Percentiles rank a stretch among this genome's conserved stretches.
Evolutionary conservation across 495 filamentous ascomycete species (phyloP).

Genomic region (Delitschia confertaspora): DNA sequence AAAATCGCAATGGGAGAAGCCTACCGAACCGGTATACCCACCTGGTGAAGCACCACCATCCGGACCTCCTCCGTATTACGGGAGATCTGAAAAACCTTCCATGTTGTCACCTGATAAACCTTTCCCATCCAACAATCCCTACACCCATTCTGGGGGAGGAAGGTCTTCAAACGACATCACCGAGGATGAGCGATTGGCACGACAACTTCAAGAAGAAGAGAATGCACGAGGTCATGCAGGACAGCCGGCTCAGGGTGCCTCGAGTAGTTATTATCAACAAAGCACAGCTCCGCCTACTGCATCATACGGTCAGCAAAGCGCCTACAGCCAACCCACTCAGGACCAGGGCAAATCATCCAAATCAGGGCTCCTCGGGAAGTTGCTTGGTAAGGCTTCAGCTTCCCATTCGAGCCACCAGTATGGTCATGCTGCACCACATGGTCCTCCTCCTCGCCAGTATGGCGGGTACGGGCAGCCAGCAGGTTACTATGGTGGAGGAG

Average conservation of each 20-base stretch:
- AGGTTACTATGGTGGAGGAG: constrained; percentile 8
- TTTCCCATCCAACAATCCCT: constrained; percentile 63
- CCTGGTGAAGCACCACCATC: constrained; percentile 34
- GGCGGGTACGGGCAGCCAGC: background rate
- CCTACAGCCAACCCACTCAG: constrained; percentile 25
- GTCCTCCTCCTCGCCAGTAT: constrained; percentile 10
- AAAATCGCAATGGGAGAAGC: constrained; percentile 78
- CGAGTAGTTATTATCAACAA: constrained; percentile 41
- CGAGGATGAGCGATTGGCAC: constrained; percentile 65
- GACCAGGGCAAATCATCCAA: constrained; percentile 34
- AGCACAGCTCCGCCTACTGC: background rate
- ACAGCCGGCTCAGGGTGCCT: constrained; percentile 33
- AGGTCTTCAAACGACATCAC: constrained; percentile 39
- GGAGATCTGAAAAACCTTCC: too few species aligned
- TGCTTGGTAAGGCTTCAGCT: constrained; percentile 38
- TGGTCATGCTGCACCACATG: constrained; percentile 2
- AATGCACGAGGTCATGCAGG: constrained; percentile 42
- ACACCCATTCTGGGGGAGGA: constrained; percentile 28
- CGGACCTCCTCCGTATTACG: constrained; percentile 58
- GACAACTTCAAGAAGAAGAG: constrained; percentile 74
- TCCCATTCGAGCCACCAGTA: background rate
- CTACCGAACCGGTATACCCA: constrained; percentile 52
- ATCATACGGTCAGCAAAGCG: constrained; percentile 26
- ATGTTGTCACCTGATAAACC: too few species aligned
- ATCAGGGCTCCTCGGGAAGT: constrained; percentile 46